Evolutionary conservation across 306 rosid species (phyloP), one percentile per base, ranked within the genome.

Genomic region (Castanopsis chinensis): DNA sequence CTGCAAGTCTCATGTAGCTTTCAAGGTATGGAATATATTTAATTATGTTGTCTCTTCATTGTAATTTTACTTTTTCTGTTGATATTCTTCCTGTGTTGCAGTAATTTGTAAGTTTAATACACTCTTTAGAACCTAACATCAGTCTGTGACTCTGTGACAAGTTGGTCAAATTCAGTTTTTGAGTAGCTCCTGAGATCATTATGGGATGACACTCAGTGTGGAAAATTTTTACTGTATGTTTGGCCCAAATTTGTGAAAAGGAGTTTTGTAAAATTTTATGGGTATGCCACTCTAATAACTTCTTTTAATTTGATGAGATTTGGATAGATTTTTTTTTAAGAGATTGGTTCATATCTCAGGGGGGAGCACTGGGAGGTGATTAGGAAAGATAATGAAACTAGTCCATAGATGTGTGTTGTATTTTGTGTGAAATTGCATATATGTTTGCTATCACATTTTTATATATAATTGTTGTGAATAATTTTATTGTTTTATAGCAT

Each of bases 1-100:
- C 49, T 63, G 91, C 92, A 93, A 90, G 87, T 88, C 86, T 81
- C 91, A 78, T 79, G 90, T 93, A 73, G 98, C 98, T 79, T 93
- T 93, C 92, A 93, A 93, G 92, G 98, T 91, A 84, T 56, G 86
- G 77, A 83, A 19, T 77, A 30, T 83, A 52, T 71, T 21, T 75
- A 55, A 76, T 25, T 55, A 65, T 51, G 25, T 56, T 52, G n/a
- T 81, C 64, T 69, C 52, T 69, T 69, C 43, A 64, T 72, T 41
- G 12, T 70, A 30, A 14, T n/a, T 35, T 69, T 76, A 20, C 28
- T 76, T 72, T 35, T 35, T 20, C 56, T 61, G 51, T 63, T 41
- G 25, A 63, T 67, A 28, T 53, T 72, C 60, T 49, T 65, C 72
- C 18, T 58, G 57, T 79, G 3, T 58, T 58, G 53, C 53, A 58